A percentile compares a stretch with the other conserved stretches of the same genome.
Conservation (phyloP, 2,329 filamentous ascomycete species). For the Blumeriella jaapii region DNA sequence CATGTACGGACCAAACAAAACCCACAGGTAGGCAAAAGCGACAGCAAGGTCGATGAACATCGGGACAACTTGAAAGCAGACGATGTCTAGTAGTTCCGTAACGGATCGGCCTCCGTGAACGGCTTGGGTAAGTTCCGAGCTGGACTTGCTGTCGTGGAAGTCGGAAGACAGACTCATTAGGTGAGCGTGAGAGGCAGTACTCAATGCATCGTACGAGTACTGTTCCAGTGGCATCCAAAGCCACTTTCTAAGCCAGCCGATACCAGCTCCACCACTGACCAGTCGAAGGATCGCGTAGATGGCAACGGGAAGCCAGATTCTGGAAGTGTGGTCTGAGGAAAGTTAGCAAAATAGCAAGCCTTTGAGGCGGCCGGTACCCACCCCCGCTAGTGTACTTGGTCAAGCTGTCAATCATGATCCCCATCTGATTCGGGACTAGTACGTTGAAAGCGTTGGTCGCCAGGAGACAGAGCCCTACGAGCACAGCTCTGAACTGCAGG, state of each 20-base stretch:
- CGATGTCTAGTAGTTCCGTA: slow-evolving; percentile 45
- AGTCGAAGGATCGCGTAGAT: slow-evolving; percentile 39
- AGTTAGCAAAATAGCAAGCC: too few relatives aligned
- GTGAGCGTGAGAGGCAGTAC: slow-evolving; percentile 51
- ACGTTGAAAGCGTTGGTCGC: slow-evolving; percentile 62
- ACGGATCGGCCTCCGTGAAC: slow-evolving; percentile 52
- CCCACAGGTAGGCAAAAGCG: slow-evolving; percentile 48
- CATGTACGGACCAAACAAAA: slow-evolving; percentile 52
- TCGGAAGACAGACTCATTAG: slow-evolving; percentile 60
- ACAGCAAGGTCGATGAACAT: slow-evolving; percentile 50
- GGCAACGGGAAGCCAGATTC: slow-evolving; percentile 41
- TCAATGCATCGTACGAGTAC: slow-evolving; percentile 45
- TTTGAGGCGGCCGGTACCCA: slow-evolving; percentile 4
- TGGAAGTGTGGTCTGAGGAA: slow-evolving; percentile 16
- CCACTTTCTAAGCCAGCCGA: slow-evolving; percentile 38
- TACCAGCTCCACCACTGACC: slow-evolving; percentile 38
- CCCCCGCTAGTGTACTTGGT: slow-evolving; percentile 31
- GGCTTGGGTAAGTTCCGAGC: slow-evolving; percentile 51
- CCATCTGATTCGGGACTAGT: slow-evolving; percentile 69
- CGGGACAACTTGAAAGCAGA: slow-evolving; percentile 48
- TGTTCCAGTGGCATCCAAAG: slow-evolving; percentile 45
- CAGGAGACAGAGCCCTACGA: slow-evolving; percentile 59
- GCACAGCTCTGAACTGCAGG: slow-evolving; percentile 55
- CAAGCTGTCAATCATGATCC: slow-evolving; percentile 64
- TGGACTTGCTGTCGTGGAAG: slow-evolving; percentile 55